Base-by-base conservation (phyloP, 257 asterid genomes). In the Galeopsis tetrahit region DNA sequence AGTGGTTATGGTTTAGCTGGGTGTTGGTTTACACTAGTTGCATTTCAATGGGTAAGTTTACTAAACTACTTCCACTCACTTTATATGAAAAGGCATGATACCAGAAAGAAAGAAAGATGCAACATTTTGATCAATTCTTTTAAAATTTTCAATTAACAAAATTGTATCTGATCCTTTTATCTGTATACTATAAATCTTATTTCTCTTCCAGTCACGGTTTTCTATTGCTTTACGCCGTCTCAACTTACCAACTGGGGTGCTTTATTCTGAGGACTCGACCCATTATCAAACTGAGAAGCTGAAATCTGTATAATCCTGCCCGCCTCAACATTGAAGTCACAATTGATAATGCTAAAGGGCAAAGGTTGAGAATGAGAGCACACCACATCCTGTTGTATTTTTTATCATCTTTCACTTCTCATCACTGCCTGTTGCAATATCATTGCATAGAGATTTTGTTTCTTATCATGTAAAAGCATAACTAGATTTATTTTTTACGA, bases 21-120 rank as follows among this genome's bases (percentile, higher is more conserved):
- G 2, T 88, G 93, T 75, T 94, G 97, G 98, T 88, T 86, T 75
- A 73, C 95, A 4, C 96, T 91, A 35, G 97, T 85, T 36, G 91
- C 91, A 15, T 94, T 91, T 85, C 98, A 94, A 83, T 94, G 98
- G 96, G 97, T 91, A 84, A 80, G 85, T 69, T 38, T 28, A 4
- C 67, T 61, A 58, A 39, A 32, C 7, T 5, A 33, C 31, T 58
- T 52, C 43, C 67, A 66, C 61, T 60, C 28, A 11, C 65, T 71
- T 44, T 10, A 35, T 64, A 33, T 6, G 28, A 21, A 7, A 28
- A 28, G 36, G 61, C 61, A 8, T 14, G 10, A 6, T 55, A 21
- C 4, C 4, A 44, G 51, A n/a, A n/a, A 44, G 51, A n/a, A n/a
- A 44, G 51, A 44, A 44, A 53, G 60, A 31, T 57, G 63, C 63